Evolutionary conservation across 2,329 filamentous ascomycete species (phyloP).

Genomic region (Fusarium denticulatum): DNA sequence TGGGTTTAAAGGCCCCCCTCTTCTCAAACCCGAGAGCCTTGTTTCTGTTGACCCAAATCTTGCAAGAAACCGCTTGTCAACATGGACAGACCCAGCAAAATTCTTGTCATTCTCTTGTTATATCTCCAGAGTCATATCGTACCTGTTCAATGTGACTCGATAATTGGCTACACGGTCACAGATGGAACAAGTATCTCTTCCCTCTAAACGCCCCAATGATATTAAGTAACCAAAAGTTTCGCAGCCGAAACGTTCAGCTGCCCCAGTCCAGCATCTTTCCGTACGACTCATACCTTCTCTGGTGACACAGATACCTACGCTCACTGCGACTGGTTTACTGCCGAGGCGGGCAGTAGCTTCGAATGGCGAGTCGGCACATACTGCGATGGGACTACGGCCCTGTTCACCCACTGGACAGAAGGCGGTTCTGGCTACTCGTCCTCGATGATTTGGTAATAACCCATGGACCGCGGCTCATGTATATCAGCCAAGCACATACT

Average conservation of each 20-base stretch:
- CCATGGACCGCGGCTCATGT: fast-evolving
- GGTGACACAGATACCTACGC: neutral
- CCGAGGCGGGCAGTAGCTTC: neutral
- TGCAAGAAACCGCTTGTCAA: neutral
- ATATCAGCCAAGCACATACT: neutral
- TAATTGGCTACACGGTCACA: neutral
- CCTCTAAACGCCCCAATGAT: neutral
- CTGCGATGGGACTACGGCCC: neutral
- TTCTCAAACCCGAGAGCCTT: neutral
- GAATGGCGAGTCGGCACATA: neutral
- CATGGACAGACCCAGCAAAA: fast-evolving
- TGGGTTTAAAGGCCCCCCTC: neutral
- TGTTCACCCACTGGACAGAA: neutral
- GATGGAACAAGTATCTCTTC: neutral
- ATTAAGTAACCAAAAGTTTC: neutral
- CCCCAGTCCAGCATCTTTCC: neutral
- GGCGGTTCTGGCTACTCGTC: neutral
- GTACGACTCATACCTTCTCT: neutral
- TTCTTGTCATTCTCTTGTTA: fast-evolving
- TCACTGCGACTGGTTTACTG: neutral
- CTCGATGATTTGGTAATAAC: neutral
- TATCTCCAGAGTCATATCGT: fast-evolving
- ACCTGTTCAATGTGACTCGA: neutral
- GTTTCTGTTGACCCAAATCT: neutral
- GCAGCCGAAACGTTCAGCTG: neutral